Conservation (phyloP, 129 eudicot genomes). For the Helianthus annuus region DNA sequence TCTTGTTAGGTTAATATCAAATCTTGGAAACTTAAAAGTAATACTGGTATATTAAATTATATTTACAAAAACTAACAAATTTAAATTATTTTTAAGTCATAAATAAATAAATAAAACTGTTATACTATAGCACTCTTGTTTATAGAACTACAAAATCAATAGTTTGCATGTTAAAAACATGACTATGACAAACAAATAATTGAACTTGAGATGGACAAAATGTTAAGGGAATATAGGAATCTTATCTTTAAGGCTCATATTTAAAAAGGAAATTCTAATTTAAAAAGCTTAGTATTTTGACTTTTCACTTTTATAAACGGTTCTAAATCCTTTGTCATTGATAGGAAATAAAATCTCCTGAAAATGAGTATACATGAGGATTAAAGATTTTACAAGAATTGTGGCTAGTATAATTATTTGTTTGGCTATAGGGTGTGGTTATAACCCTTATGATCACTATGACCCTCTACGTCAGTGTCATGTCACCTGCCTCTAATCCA, state of each 20-base stretch:
- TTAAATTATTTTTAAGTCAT: not conserved
- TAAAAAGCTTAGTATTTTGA: constrained; percentile 18
- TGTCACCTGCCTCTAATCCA: too few relatives aligned
- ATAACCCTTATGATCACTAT: too few relatives aligned
- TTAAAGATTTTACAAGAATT: constrained; percentile 22
- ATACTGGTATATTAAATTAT: not conserved
- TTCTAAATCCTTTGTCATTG: constrained; percentile 15
- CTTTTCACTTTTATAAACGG: constrained; percentile 18
- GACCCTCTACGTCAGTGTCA: too few relatives aligned
- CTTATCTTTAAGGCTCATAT: constrained; percentile 23
- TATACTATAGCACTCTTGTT: not conserved
- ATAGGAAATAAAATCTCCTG: constrained; percentile 23
- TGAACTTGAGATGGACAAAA: constrained; percentile 2
- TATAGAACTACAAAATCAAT: not conserved
- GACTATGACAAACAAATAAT: not conserved
- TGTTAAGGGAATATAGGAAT: constrained; percentile 15
- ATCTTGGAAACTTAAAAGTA: not conserved
- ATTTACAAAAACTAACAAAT: not conserved
- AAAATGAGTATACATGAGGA: constrained; percentile 23
- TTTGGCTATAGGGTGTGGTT: too few relatives aligned
- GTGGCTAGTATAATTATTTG: not conserved
- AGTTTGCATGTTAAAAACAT: not conserved
- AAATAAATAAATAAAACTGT: not conserved
- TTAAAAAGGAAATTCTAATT: constrained; percentile 6
- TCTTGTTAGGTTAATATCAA: constrained; percentile 4